Evolutionary conservation across 805 yeast species (phyloP), one percentile per base, ranked within the genome.

Genomic region (Starmerella floricola): DNA sequence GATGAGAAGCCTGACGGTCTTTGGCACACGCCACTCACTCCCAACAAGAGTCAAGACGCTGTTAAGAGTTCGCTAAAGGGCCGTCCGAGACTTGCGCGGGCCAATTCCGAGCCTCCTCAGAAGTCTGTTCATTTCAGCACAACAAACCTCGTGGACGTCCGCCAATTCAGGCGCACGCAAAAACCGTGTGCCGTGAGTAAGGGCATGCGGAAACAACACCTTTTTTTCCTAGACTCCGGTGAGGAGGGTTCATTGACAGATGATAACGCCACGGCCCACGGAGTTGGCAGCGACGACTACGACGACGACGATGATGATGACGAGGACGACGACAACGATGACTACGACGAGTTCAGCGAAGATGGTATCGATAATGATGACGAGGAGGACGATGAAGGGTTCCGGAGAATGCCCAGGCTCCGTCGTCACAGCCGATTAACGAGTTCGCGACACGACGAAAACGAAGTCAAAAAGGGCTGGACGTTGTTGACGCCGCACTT

Each of bases 31-130:
- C 65, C 67, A 3, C 61, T 82, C 41, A 72, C 84, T 3, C 75
- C 93, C 37, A 87, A 86, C 59, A 86, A 86, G 59, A 74, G 85
- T 1, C 95, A 94, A n/a, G 95, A 85, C 56, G 64, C 81, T 34
- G 79, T 84, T 34, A 82, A 82, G 56, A 74, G 87, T 2, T 78
- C 83, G 12, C 65, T 84, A 42, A 79, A 78, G 55, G 46, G 51
- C 21, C 40, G 49, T 8, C 58, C 60, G 16, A 53, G 67, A 10
- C 58, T 65, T n/a, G 59, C 53, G 29, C 59, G 64, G 18, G 58
- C 62, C 35, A 48, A 54, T 36, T 53, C 61, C 19, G 56, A 61
- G 53, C 68, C 70, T 10, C 57, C 62, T 48, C 57, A 64, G 62
- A 16, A 72, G 76, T 2, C 71, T 71, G 95, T 85, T 6, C 95